These are phyloP conservation scores for Fraxinus angustifolia DNA, from an alignment of 305 asterid genomes.

Conservation along the genomic window DNA sequence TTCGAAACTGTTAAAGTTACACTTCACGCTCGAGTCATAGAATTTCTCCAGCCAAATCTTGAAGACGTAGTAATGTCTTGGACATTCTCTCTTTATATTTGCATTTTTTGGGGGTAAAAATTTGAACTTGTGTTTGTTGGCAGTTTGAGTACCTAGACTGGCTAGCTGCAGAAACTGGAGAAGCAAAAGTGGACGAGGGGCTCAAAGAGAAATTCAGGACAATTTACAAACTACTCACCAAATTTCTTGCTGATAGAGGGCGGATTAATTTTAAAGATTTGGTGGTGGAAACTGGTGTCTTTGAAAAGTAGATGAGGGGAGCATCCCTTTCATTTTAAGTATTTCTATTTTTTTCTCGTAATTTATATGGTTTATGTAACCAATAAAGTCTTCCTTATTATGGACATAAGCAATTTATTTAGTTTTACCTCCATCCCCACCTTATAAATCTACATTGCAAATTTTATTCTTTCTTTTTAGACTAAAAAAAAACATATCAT, in stretches of 20 bases:
- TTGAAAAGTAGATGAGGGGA: not conserved
- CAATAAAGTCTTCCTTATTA: not conserved
- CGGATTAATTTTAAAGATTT: not conserved
- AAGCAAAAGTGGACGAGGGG: slow-evolving; percentile 27
- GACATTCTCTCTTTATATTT: not conserved
- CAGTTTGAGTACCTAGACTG: slow-evolving; percentile 57
- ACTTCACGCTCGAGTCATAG: not conserved
- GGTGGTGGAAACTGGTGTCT: not conserved
- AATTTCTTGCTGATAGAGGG: slow-evolving; percentile 19
- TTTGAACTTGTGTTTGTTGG: not conserved
- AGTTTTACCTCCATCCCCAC: not conserved
- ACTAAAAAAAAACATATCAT: no score
- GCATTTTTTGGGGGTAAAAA: not conserved
- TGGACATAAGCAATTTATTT: not conserved
- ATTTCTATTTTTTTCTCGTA: not conserved
- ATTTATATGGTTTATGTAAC: not conserved
- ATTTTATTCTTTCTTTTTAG: not conserved
- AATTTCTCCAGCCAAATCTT: not conserved
- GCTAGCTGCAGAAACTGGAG: slow-evolving; percentile 44
- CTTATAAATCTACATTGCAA: not conserved
- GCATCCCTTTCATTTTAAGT: not conserved
- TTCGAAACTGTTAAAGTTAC: not conserved
- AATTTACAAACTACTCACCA: not conserved
- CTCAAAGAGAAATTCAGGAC: slow-evolving; percentile 13
- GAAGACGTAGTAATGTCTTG: not conserved